These are phyloP conservation scores for Spizellomyces sp. DNA, from an alignment of 192 early-diverging fungal genomes.

Conservation along the genomic window DNA sequence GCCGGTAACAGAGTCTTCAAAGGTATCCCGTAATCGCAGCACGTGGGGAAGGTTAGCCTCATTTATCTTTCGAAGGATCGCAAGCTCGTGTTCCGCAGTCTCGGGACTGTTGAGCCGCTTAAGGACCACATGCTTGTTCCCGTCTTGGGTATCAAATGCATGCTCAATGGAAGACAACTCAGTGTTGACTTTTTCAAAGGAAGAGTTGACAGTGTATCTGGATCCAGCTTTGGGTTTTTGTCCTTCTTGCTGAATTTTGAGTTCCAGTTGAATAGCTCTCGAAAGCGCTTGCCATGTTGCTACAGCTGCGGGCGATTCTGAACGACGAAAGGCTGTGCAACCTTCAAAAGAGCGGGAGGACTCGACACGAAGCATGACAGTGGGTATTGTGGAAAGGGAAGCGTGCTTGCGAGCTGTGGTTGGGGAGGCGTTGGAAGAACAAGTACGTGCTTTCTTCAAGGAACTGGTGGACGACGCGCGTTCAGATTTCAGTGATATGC, in stretches of 20 bases:
- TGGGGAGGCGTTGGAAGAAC: background rate
- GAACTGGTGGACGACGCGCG: background rate
- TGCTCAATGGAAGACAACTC: conserved; percentile 10
- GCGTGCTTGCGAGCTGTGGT: background rate
- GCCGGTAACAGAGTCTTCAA: conserved; percentile 1
- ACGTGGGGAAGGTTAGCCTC: conserved; percentile 6
- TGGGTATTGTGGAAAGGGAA: background rate
- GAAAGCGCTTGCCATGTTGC: conserved; percentile 5
- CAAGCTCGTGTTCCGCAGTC: conserved; percentile 19
- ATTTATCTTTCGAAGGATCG: conserved; percentile 3
- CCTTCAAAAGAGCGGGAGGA: background rate
- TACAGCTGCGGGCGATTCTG: background rate
- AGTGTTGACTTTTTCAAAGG: conserved; percentile 1
- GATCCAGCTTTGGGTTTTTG: background rate
- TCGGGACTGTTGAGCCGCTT: conserved; percentile 10
- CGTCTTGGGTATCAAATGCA: conserved; percentile 10
- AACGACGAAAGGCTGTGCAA: background rate
- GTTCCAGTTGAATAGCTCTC: background rate
- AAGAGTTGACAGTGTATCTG: background rate
- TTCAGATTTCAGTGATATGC: background rate
- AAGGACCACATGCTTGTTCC: conserved; percentile 5
- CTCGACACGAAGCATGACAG: background rate
- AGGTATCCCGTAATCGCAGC: conserved; percentile 5
- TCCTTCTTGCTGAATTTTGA: background rate
- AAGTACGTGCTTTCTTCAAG: background rate